phyloP scores from a whole-genome alignment of 495 filamentous ascomycete genomes.

The Penicillium maclennaniae region DNA sequence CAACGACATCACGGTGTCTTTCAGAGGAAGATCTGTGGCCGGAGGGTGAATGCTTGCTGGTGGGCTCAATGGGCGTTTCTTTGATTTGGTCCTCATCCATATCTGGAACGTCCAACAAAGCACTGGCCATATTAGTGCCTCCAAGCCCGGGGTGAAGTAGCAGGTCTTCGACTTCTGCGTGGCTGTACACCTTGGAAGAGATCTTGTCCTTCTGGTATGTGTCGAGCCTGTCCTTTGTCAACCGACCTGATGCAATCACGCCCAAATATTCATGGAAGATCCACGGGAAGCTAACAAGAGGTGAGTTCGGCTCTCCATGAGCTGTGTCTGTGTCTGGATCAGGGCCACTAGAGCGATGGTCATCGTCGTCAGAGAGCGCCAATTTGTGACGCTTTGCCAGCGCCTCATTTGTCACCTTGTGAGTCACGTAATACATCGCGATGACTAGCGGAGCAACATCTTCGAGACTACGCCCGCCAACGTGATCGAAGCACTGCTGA shows the following conservation, averaged over 20 bases:
- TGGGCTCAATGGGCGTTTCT: background rate
- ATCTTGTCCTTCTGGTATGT: background rate
- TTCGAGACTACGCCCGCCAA: slow-evolving; percentile 56
- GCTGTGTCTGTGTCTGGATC: background rate
- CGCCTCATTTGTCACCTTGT: slow-evolving; percentile 59
- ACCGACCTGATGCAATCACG: slow-evolving; percentile 55
- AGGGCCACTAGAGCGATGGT: background rate
- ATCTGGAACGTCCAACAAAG: background rate
- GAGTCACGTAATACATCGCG: slow-evolving; percentile 84
- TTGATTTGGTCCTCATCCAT: background rate
- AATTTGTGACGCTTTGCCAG: slow-evolving; percentile 19
- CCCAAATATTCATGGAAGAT: slow-evolving; percentile 72
- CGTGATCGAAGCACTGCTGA: slow-evolving; percentile 57
- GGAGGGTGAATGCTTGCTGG: background rate
- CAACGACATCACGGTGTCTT: background rate
- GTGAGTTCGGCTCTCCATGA: slow-evolving; percentile 40
- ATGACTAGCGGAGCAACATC: slow-evolving; percentile 67
- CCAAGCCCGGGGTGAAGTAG: background rate
- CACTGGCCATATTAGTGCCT: background rate
- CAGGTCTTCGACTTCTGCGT: slow-evolving; percentile 1
- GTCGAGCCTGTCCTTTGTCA: slow-evolving; percentile 8
- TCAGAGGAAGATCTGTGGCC: background rate
- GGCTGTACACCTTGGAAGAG: slow-evolving; percentile 8
- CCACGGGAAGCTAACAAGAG: slow-evolving; percentile 94
- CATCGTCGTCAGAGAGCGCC: background rate